These are phyloP conservation scores for Paramecium sonneborni DNA, from an alignment of 73 alveolate genomes.

Conservation along the genomic window DNA sequence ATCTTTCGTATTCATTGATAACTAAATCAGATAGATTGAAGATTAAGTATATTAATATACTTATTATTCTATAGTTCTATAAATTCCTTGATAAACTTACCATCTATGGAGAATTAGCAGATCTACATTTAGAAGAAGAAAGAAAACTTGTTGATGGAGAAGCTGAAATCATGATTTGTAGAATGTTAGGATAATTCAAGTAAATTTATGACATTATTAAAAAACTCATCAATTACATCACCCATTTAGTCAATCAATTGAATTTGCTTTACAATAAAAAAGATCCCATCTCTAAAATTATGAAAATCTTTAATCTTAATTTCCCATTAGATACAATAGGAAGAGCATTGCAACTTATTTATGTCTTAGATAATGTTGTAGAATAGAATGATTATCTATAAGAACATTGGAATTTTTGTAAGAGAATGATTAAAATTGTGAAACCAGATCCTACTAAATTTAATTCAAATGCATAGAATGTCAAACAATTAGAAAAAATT, in stretches of 20 bases:
- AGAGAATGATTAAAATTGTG: constrained; percentile 80
- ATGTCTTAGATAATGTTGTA: constrained; percentile 81
- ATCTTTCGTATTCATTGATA: neutral
- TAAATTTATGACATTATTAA: constrained; percentile 78
- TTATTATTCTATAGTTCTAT: constrained; percentile 6
- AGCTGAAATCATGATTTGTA: constrained; percentile 72
- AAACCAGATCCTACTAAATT: constrained; percentile 78
- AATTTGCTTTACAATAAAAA: constrained; percentile 79
- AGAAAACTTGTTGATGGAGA: constrained; percentile 76
- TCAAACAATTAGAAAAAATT: constrained; percentile 76
- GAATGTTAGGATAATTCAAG: constrained; percentile 77
- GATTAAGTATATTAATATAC: neutral
- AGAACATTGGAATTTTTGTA: constrained; percentile 82
- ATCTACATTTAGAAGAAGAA: constrained; percentile 72
- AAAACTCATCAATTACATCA: constrained; percentile 74
- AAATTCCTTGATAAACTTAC: constrained; percentile 35
- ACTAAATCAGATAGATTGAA: constrained; percentile 3
- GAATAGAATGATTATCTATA: constrained; percentile 79
- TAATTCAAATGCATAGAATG: constrained; percentile 70
- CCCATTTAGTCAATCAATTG: constrained; percentile 78
- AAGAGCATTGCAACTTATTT: constrained; percentile 70
- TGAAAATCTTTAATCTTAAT: constrained; percentile 73
- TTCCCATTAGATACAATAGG: constrained; percentile 85
- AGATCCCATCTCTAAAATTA: constrained; percentile 70
- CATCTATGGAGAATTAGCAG: constrained; percentile 47